Conservation (phyloP, 2,329 filamentous ascomycete species). For the Diaporthe capsici region DNA sequence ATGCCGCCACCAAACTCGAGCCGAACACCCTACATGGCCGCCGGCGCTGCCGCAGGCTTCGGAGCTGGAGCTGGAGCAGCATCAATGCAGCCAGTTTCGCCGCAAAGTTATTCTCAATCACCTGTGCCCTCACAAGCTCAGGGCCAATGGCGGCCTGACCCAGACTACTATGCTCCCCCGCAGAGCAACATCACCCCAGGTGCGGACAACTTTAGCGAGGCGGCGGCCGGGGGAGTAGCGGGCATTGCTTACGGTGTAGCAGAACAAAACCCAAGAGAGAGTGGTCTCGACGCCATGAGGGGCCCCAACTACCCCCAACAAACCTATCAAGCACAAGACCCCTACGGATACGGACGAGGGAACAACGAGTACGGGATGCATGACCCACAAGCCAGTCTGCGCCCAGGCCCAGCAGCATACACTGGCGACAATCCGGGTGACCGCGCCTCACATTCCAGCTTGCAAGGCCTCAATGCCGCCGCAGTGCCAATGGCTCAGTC, state of each 20-base stretch:
- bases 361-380: conserved; percentile 22
- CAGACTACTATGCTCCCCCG: conserved; percentile 47
- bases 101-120: conserved; percentile 48
- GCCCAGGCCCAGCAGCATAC: conserved; percentile 43
- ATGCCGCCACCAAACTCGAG: conserved; percentile 41
- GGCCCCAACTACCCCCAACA: conserved; percentile 51
- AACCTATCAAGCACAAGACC: conserved; percentile 46
- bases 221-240: conserved; percentile 75
- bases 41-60: conserved; percentile 44
- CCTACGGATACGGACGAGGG: conserved; percentile 42
- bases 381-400: conserved; percentile 43
- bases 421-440: conserved; percentile 46
- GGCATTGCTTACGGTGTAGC: conserved; percentile 77
- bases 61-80: conserved; percentile 43
- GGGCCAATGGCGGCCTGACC: conserved; percentile 45
- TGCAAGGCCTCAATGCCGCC: conserved; percentile 56
- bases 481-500: conserved; percentile 50
- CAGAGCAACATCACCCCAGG: conserved; percentile 68
- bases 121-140: conserved; percentile 45
- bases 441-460: conserved; percentile 59
- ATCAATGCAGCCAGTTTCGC: conserved; percentile 44
- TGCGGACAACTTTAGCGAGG: conserved; percentile 76
- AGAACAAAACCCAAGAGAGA: conserved; percentile 74
- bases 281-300: conserved; percentile 74
- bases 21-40: conserved; percentile 43